Percentiles rank a stretch among this genome's conserved stretches.
These are phyloP conservation scores for Fusarium sp. DNA, from an alignment of 2,329 filamentous ascomycete species.

Conservation along the genomic window DNA sequence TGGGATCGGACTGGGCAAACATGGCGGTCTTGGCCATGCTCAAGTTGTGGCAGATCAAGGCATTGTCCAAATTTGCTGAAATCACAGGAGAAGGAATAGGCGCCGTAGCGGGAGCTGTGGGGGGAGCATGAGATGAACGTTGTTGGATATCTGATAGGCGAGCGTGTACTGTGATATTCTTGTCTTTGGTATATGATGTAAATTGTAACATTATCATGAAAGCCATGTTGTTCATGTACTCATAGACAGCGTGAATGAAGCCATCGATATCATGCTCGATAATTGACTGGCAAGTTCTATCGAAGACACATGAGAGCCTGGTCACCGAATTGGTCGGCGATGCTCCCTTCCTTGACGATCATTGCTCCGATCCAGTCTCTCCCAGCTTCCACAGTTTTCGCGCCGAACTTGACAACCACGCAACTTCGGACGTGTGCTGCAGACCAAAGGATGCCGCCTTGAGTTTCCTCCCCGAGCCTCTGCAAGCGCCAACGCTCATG, in stretches of 20 bases:
- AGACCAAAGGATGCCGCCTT: constrained; percentile 79
- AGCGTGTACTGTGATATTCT: neutral
- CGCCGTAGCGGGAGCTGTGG: neutral
- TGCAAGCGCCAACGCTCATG: constrained; percentile 64
- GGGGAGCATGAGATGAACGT: neutral
- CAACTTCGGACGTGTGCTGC: constrained; percentile 84
- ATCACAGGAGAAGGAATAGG: neutral
- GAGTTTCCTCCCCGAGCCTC: constrained; percentile 69
- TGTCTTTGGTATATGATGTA: neutral
- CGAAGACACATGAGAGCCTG: constrained; percentile 82
- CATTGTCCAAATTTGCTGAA: neutral
- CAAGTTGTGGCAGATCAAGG: constrained; percentile 11
- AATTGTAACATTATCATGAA: neutral
- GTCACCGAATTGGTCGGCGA: constrained; percentile 79
- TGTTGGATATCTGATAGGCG: neutral
- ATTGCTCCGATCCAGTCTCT: constrained; percentile 83
- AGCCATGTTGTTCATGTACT: neutral
- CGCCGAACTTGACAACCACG: constrained; percentile 91
- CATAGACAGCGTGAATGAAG: neutral
- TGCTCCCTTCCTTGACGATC: constrained; percentile 78
- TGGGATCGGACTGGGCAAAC: constrained; percentile 7
- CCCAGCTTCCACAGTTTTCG: constrained; percentile 82
- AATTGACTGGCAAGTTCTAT: constrained; percentile 45
- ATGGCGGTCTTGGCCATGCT: constrained; percentile 9
- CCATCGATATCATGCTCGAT: neutral